Conservation (phyloP, 1,284 basidiomycete species). For the Boletus subluridellus region DNA sequence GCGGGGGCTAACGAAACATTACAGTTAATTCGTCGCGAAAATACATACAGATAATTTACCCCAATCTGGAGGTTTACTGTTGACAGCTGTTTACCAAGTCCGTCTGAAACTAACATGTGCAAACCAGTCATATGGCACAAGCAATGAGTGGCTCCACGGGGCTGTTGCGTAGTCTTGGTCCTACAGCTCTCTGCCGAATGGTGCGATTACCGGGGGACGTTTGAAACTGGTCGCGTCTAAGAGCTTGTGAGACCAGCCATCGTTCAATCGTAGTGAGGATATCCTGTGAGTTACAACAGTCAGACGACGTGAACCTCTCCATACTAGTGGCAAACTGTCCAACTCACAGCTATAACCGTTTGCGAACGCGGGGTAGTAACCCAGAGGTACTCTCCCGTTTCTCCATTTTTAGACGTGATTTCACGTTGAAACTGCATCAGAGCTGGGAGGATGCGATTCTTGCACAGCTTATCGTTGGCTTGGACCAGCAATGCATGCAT, state of each 20-base stretch:
- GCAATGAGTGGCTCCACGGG: neutral
- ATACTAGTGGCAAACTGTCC: neutral
- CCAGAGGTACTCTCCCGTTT: constrained; percentile 26
- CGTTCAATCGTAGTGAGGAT: constrained; percentile 27
- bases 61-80: neutral
- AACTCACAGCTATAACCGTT: constrained; percentile 23
- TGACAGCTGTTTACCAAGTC: constrained; percentile 15
- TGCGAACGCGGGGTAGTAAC: constrained; percentile 11
- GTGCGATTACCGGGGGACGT: neutral
- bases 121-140: constrained; percentile 2
- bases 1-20: no score
- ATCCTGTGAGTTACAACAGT: constrained; percentile 20
- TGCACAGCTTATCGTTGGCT: constrained; percentile 35
- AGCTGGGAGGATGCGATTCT: constrained; percentile 20
- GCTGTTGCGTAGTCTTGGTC: constrained; percentile 24
- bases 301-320: neutral
- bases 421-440: constrained; percentile 17
- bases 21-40: neutral
- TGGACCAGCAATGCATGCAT: constrained; percentile 30
- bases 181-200: constrained; percentile 18
- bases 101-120: constrained; percentile 13
- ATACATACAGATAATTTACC: constrained; percentile 4
- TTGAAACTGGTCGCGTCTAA: constrained; percentile 19
- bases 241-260: constrained; percentile 22
- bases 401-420: constrained; percentile 9